Evolutionary conservation across 2,329 filamentous ascomycete species (phyloP).

Genomic region (Talaromyces sp.): DNA sequence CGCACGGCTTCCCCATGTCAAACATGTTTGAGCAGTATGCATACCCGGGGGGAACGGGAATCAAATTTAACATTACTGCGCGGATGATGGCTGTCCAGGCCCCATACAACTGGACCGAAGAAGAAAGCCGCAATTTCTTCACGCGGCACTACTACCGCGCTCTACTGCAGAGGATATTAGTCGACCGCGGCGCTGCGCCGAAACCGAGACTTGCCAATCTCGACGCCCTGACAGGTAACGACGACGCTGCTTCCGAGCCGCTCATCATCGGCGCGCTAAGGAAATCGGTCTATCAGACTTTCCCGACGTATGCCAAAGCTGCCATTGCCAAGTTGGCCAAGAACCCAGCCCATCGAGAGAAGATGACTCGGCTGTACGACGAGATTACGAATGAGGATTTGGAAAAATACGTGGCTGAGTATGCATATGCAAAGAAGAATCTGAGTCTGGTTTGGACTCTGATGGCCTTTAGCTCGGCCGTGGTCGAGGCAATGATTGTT

Average conservation of each 20-base stretch:
- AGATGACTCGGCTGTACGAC: constrained; percentile 62
- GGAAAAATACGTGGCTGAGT: constrained; percentile 61
- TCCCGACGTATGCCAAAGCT: constrained; percentile 72
- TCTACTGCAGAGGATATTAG: constrained; percentile 82
- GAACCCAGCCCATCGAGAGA: constrained; percentile 54
- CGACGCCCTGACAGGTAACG: constrained; percentile 19
- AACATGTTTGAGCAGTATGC: constrained; percentile 55
- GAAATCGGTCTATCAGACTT: constrained; percentile 72
- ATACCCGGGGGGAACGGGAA: constrained; percentile 53
- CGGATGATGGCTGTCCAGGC: constrained; percentile 98
- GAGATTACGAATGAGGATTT: constrained; percentile 71
- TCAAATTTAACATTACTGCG: constrained; percentile 90
- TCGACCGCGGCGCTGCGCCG: constrained; percentile 73
- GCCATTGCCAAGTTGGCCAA: constrained; percentile 69
- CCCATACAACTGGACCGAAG: constrained; percentile 79
- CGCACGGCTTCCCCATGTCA: constrained; percentile 92
- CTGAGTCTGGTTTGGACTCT: constrained; percentile 84
- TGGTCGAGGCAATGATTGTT: constrained; percentile 86
- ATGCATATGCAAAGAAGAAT: constrained; percentile 65
- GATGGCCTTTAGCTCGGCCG: constrained; percentile 90
- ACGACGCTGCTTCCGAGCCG: constrained; percentile 54
- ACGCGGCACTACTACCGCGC: constrained; percentile 89
- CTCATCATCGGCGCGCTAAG: constrained; percentile 81
- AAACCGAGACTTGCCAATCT: constrained; percentile 40
- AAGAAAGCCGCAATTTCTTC: constrained; percentile 83